Evolutionary conservation across 2,329 filamentous ascomycete genomes (phyloP), one percentile per base, ranked within the genome.

Genomic region (Diaporthe australafricana): DNA sequence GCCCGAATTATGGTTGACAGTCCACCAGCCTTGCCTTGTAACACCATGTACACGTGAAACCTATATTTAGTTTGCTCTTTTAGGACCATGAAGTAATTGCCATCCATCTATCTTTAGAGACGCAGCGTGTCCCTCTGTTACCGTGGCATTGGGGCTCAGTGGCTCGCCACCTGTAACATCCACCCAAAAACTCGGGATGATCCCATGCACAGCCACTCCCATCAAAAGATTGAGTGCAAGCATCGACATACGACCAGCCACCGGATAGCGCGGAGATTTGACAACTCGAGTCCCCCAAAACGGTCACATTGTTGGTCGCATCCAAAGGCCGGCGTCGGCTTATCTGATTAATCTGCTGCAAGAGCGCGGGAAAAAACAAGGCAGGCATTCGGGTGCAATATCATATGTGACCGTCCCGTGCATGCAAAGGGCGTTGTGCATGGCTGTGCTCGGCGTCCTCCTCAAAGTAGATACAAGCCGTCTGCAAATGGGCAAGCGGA

Each of bases 41-140:
- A 5, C 11, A 40, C n/a, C 20, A 25, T 25, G n/a, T 11, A 40
- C 53, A 40, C 0, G 12, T 25, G 25, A 30, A 30, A 16, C n/a
- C 25, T 22, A 32, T 32, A 32, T 32, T n/a, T 9, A 22, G 40
- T 47, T 3, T n/a, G 25, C 16, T 32, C 57, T n/a, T 30, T 47
- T 5, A 7, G 17, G 11, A n/a, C 47, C 3, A 47, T 30, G 6
- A 25, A 32, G 3, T 16, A 14, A n/a, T n/a, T n/a, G n/a, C n/a
- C n/a, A n/a, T n/a, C n/a, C n/a, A n/a, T n/a, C 57, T 62, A 62
- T 62, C 57, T 62, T 62, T 62, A 62, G 57, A 62, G 25, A 62
- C 40, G 5, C 27, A n/a, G 25, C 22, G 30, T 47, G 16, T 32
- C 57, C 17, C 11, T 62, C 40, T n/a, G 38, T 27, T 62, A 47